These are phyloP conservation scores for Pseudofabraea citricarpa DNA, from an alignment of 2,329 filamentous ascomycete species.

Conservation along the genomic window DNA sequence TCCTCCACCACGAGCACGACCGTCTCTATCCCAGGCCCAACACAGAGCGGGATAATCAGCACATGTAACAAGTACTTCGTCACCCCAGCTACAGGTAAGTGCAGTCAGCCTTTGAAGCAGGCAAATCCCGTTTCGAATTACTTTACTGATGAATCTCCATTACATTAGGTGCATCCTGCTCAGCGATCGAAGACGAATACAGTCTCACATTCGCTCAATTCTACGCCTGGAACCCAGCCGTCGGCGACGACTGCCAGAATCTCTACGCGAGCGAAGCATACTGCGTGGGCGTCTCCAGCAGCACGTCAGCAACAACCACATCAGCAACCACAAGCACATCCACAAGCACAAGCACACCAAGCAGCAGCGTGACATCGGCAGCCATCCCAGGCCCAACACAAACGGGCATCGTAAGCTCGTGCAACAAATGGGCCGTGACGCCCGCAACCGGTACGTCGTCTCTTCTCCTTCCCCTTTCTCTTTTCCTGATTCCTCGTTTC, in stretches of 20 bases:
- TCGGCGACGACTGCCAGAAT: conserved; percentile 20
- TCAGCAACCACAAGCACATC: neutral
- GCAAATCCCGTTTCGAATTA: neutral
- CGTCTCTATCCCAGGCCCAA: conserved; percentile 2
- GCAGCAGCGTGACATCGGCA: no score
- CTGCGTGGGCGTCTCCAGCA: conserved; percentile 5
- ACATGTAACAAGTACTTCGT: conserved; percentile 2
- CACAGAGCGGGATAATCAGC: conserved; percentile 2
- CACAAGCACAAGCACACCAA: conserved; percentile 6
- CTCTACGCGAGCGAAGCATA: conserved; percentile 21
- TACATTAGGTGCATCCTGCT: neutral
- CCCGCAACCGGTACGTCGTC: neutral
- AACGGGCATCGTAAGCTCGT: conserved; percentile 12
- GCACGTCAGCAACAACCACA: neutral
- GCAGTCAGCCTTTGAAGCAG: neutral
- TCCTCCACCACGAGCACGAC: no score
- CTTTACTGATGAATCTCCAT: neutral
- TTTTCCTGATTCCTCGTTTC: no score
- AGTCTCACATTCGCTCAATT: conserved; percentile 19
- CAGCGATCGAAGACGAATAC: conserved; percentile 12
- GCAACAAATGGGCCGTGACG: conserved; percentile 6
- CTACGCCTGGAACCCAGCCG: conserved; percentile 27
- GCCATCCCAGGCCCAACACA: conserved; percentile 16
- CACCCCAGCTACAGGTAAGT: neutral
- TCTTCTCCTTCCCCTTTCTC: neutral